Evolutionary conservation across 2,329 filamentous ascomycete species (phyloP), one percentile per base, ranked within the genome.

Genomic region (Aspergillus spinulosporus): DNA sequence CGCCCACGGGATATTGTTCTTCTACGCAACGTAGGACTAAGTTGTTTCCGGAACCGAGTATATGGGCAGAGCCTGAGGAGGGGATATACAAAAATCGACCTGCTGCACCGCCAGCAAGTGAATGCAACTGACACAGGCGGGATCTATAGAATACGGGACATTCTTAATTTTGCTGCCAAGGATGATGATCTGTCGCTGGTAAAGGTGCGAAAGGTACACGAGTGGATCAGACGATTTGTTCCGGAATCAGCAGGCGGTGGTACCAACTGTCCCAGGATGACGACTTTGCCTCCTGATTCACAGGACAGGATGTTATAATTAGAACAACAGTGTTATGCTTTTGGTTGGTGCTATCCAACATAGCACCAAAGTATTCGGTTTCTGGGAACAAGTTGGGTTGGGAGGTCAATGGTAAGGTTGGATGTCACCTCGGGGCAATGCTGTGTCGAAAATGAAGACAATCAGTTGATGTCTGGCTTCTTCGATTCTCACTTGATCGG

Each of bases 1-100:
- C 80, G 86, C 45, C 76, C 85, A 0, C 87, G 88, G 64, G 91
- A 97, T 67, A 83, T 96, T 1, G 78, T 97, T 4, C 79, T 96
- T 11, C 69, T 96, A 57, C 85, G 87, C 55, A 92, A 93, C 64
- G 86, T 96, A 5, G 91, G 88, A 0, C 78, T 97, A 50, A 84
- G 85, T 51, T 84, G 85, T 3, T 97, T 93, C 70, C 82, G 82
- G 50, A 84, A 85, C 46, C 87, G 83, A 64, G 92, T 97, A 0
- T 92, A 94, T 65, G 92, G 93, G 0, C 89, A 95, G 70, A 94
- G 88, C 66, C 75, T 97, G 59, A 84, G 88, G 29, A 83, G 83
- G 60, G 84, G 85, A 5, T 81, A 89, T 64, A 92, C 90, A 3
- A 84, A 82, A 59, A 76, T 93, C 28, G 81, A 86, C 59, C 74